Base-by-base conservation (phyloP, 2,329 filamentous ascomycete species). In the Aspergillus aculeatinus region DNA sequence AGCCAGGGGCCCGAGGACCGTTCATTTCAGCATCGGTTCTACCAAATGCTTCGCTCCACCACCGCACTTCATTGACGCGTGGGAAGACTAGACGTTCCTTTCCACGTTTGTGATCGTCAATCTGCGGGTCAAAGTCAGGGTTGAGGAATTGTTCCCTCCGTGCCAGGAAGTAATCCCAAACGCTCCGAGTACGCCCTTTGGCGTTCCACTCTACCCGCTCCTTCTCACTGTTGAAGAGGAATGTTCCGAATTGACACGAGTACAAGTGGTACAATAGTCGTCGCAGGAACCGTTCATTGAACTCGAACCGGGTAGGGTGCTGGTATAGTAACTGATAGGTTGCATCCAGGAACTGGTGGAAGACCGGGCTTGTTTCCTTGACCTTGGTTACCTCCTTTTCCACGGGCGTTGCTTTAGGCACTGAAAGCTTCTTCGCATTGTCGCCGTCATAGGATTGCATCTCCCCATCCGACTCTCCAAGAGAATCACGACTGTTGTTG, bases 291-390 rank as follows among this genome's bases (percentile, higher is more conserved):
- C 94, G 87, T 74, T 98, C 95, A 67, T 96, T 98, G 77, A 92
- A 99, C 74, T 99, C 94, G 72, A 99, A 99, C 0, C 93, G 89
- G 6, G 87, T 90, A 0, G 92, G 92, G 68, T 94, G 82, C 73
- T 98, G 95, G 62, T 90, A 83, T 25, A 96, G 79, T 29, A 99
- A 82, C 74, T 99, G 95, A 72, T 95, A 98, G 1, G 91, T 92
- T 42, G 92, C 92, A 71, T 98, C 95, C 10, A 99, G 84, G 76
- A 98, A 99, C 72, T 99, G 95, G 70, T 99, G 95, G 76, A 99
- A 99, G 25, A 99, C 91, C 0, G 95, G 95, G 61, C 92, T 96
- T 35, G 96, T 90, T 79, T 98, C 95, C 67, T 91, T 95, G n/a
- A 88, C 87, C 57, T 77, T 77, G 0, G 92, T 97, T 10, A 87